Evolutionary conservation across 805 yeast species (phyloP).

Genomic region (Ogataea zsoltii): DNA sequence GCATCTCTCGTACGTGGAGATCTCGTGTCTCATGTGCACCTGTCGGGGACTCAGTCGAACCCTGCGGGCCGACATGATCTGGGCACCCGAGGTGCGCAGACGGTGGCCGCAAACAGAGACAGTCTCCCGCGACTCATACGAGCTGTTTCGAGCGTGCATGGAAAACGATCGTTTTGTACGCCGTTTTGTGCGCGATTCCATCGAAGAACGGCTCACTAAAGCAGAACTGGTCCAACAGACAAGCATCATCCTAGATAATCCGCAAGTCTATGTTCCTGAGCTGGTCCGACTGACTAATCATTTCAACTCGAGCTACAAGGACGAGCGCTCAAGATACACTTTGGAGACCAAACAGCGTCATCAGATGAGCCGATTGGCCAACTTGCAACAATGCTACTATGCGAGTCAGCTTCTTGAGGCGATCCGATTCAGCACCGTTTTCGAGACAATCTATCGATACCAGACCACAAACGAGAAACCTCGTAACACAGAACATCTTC

Average conservation of each 20-base stretch:
- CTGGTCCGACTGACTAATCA: constrained; percentile 22
- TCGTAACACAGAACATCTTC: constrained; percentile 16
- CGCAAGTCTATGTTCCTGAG: constrained; percentile 19
- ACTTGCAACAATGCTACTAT: constrained; percentile 15
- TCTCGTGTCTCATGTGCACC: constrained; percentile 12
- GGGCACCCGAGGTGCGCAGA: constrained; percentile 18
- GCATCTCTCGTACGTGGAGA: constrained; percentile 11
- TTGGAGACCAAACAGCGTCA: constrained; percentile 4
- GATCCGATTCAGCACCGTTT: constrained; percentile 10
- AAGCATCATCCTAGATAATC: background rate
- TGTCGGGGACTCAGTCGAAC: constrained; percentile 4
- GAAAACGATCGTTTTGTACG: too few species aligned
- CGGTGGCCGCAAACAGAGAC: background rate
- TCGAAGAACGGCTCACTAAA: background rate
- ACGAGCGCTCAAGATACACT: background rate
- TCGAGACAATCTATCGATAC: constrained; percentile 3
- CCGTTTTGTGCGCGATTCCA: too few species aligned
- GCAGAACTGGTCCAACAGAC: background rate
- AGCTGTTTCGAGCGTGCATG: background rate
- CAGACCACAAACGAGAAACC: constrained; percentile 3
- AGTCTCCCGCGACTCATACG: constrained; percentile 8
- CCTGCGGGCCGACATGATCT: constrained; percentile 19
- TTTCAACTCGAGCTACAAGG: constrained; percentile 7
- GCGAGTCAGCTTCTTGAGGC: constrained; percentile 25
- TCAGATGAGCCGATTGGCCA: constrained; percentile 9